These are phyloP conservation scores for Pezicula radicicola DNA, from an alignment of 2,329 filamentous ascomycete genomes.

Conservation along the genomic window DNA sequence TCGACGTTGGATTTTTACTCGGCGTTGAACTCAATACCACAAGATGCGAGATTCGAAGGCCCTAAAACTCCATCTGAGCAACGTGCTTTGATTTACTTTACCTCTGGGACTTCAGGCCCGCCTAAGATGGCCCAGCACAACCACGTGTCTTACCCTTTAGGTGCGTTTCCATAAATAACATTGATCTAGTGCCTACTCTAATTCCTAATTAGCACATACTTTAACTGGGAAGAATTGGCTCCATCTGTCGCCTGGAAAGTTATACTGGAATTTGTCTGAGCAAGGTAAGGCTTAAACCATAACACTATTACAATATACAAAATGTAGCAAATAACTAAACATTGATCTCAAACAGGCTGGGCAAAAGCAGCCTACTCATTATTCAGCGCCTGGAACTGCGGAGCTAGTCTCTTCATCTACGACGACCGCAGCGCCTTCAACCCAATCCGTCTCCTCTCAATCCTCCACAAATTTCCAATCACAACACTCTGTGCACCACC, in stretches of 20 bases:
- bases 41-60: constrained; percentile 19
- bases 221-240: constrained; percentile 37
- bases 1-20: no score
- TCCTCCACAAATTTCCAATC: constrained; percentile 34
- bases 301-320: background rate
- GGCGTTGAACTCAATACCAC: constrained; percentile 20
- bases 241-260: constrained; percentile 29
- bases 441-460: constrained; percentile 25
- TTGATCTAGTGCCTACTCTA: background rate
- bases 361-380: constrained; percentile 39
- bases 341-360: constrained; percentile 26
- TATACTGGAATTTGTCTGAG: constrained; percentile 37
- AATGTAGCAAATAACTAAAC: background rate
- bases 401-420: constrained; percentile 36
- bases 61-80: constrained; percentile 23
- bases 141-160: constrained; percentile 37
- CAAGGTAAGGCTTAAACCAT: constrained; percentile 23
- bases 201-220: constrained; percentile 23
- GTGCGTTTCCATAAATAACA: constrained; percentile 5
- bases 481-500: constrained; percentile 38
- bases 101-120: constrained; percentile 35
- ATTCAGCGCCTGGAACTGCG: constrained; percentile 36
- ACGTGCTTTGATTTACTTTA: constrained; percentile 36
- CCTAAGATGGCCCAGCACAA: constrained; percentile 39
- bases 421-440: constrained; percentile 34